Base-by-base conservation (phyloP, 2,329 filamentous ascomycete species). In the Onygenales sp. region DNA sequence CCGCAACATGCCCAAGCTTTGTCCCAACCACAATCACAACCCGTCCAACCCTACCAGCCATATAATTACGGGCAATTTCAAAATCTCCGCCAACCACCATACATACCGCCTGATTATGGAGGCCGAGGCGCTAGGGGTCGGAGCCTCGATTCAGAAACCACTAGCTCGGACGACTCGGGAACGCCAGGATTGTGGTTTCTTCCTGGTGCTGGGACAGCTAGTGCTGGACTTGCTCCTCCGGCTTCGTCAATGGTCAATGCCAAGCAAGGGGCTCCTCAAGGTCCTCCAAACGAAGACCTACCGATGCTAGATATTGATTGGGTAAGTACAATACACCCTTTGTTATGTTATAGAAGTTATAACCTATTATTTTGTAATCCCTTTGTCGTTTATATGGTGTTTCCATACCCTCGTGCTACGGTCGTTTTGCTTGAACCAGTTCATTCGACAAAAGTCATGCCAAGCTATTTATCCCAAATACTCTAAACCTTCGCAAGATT, bases 271-370 rank as follows among this genome's bases (percentile, higher is more conserved):
- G 45, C 31, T 44, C 40, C 43, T 47, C 43, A 45, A 57, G 31
- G 45, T 51, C 52, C 31, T 56, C 49, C 51, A 59, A 51, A 46
- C 62, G 56, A 63, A 52, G 54, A 64, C 58, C 52, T 68, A 31
- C 58, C 69, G 54, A 70, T 74, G 65, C 63, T 81, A 42, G 79
- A 81, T 53, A 80, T 86, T 57, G 82, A 87, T 59, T 86, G 83
- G 83, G 83, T 85, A 68, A 70, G 80, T 74, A 27, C 21, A 27
- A 3, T 27, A 27, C 21, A 27, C 21, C 21, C 21, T 27, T 27
- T 27, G 21, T 4, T 4, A 27, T 27, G 21, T 27, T 27, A 27
- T 27, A 27, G 21, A 27, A 27, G 4, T 27, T 27, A 27, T 27
- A 3, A 27, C 21, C 21, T 27, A 27, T 27, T 27, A 27, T 27